phyloP scores from a whole-genome alignment of 176 grass and related monocot species.

The Carex myosuroides region DNA sequence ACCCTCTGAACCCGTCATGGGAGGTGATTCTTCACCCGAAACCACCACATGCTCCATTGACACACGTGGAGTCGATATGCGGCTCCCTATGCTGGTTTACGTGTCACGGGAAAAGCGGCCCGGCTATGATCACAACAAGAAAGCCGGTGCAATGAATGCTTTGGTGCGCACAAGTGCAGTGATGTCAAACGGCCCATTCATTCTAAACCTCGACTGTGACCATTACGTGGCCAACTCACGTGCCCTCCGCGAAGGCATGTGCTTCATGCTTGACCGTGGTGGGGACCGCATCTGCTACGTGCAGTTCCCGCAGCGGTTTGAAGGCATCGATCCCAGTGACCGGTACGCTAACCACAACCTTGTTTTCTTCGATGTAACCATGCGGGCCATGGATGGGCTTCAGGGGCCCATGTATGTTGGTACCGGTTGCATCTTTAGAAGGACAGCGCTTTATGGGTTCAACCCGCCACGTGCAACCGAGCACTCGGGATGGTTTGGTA shows the following conservation, averaged over 20 bases:
- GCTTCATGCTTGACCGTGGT: conserved; percentile 95
- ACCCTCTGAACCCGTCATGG: conserved; percentile 53
- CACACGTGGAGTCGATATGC: conserved; percentile 63
- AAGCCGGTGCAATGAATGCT: conserved; percentile 84
- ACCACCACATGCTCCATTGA: conserved; percentile 36
- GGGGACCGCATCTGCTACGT: conserved; percentile 89
- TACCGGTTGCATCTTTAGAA: conserved; percentile 82
- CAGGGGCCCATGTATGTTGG: conserved; percentile 96
- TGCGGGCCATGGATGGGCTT: conserved; percentile 94
- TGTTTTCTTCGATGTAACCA: conserved; percentile 87
- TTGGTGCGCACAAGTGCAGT: conserved; percentile 78
- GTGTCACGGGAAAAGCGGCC: conserved; percentile 81
- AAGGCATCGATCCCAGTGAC: conserved; percentile 82
- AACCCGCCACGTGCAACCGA: conserved; percentile 86
- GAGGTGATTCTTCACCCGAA: conserved; percentile 30
- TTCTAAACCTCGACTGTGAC: conserved; percentile 93
- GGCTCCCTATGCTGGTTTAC: conserved; percentile 88
- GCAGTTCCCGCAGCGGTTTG: conserved; percentile 94
- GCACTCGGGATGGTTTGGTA: conserved; percentile 78
- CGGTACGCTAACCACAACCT: conserved; percentile 94
- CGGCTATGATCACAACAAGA: conserved; percentile 94
- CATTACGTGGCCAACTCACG: conserved; percentile 83
- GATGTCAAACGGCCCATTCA: conserved; percentile 95
- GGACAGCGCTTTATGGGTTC: conserved; percentile 89
- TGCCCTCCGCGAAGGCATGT: conserved; percentile 82